Conservation (phyloP, 2,329 filamentous ascomycete genomes). For the Colletotrichum theobromicola region DNA sequence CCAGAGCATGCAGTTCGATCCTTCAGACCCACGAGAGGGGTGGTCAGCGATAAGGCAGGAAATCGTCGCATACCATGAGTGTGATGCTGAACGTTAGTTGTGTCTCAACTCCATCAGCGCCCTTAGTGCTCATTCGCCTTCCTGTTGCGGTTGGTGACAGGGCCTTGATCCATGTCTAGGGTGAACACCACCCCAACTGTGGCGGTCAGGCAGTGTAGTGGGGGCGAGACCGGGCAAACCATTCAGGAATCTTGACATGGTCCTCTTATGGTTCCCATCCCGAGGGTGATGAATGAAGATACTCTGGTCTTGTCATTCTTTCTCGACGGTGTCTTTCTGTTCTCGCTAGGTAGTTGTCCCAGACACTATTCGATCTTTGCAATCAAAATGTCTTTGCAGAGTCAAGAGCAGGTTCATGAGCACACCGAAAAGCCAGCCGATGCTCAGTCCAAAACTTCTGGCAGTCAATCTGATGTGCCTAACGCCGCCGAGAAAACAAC, state of each 20-base stretch:
- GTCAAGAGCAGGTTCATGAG: background rate
- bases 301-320: fast-evolving
- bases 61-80: background rate
- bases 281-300: fast-evolving
- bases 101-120: background rate
- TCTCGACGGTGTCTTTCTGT: background rate
- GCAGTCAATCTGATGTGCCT: background rate
- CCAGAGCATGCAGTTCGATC: background rate
- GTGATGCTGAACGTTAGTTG: background rate
- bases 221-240: background rate
- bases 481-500: fast-evolving
- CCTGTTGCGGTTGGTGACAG: background rate
- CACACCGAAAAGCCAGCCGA: background rate
- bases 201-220: background rate
- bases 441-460: background rate
- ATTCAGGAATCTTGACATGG: background rate
- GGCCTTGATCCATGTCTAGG: constrained; percentile 1
- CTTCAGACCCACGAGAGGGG: background rate
- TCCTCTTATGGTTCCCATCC: background rate
- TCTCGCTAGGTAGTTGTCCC: fast-evolving
- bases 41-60: constrained; percentile 11
- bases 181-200: background rate
- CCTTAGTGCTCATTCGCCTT: background rate
- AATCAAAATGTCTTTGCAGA: background rate
- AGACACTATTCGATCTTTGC: background rate